A percentile compares a stretch with the other conserved stretches of the same genome.
phyloP scores from a whole-genome alignment of 2,329 filamentous ascomycete genomes.

The Fusarium sp. region DNA sequence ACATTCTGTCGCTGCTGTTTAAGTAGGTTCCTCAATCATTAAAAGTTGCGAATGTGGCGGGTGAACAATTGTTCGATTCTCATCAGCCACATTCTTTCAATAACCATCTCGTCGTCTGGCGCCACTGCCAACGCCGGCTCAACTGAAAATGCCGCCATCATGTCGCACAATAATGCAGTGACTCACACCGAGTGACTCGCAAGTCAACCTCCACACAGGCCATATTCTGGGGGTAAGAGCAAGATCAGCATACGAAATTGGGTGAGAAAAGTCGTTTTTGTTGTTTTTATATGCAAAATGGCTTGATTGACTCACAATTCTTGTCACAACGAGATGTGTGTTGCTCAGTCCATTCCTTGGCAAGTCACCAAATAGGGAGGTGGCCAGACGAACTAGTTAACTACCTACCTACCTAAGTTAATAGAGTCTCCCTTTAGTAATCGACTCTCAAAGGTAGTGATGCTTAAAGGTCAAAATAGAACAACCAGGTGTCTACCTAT shows the following conservation, averaged over 20 bases:
- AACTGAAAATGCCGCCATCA: conserved; percentile 1
- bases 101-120: not conserved
- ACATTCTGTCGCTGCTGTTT: not conserved
- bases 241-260: not conserved
- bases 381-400: not conserved
- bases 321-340: not conserved
- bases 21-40: not conserved
- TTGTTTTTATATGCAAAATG: conserved; percentile 1
- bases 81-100: not conserved
- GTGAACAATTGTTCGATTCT: not conserved
- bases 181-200: conserved; percentile 43
- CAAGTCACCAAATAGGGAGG: not conserved
- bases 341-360: not conserved
- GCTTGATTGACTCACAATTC: conserved; percentile 13
- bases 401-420: not conserved
- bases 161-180: conserved; percentile 19
- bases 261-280: not conserved
- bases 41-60: not conserved
- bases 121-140: conserved; percentile 12
- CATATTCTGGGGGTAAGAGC: not conserved
- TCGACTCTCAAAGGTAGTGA: not conserved
- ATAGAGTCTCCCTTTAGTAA: no score
- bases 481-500: not conserved
- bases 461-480: not conserved
- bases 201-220: not conserved